Conservation (phyloP, 2,329 filamentous ascomycete species). For the Penicillium brasilianum region DNA sequence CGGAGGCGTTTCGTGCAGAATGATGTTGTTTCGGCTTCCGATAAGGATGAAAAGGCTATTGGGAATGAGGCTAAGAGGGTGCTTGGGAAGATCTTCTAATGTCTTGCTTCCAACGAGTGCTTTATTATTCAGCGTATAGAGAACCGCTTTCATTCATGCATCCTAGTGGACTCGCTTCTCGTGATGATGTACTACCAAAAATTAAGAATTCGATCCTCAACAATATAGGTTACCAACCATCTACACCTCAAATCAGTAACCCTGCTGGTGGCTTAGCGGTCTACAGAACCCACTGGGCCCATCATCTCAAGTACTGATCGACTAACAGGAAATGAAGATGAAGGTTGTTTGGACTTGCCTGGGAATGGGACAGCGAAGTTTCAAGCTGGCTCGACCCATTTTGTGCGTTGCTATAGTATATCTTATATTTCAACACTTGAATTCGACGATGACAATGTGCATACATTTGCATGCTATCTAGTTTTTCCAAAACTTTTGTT, state of each 20-base stretch:
- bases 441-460: neutral
- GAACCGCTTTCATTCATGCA: neutral
- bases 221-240: neutral
- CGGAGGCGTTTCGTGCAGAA: slow-evolving; percentile 51
- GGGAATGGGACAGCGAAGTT: too few species aligned
- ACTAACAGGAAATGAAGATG: too few species aligned
- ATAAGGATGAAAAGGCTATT: slow-evolving; percentile 32
- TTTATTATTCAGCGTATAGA: slow-evolving; percentile 2
- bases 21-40: slow-evolving; percentile 40
- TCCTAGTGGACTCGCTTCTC: neutral
- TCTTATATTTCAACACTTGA: neutral
- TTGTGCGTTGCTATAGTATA: neutral
- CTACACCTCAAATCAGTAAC: too few species aligned
- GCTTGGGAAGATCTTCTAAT: slow-evolving; percentile 53
- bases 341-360: too few species aligned
- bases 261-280: too few species aligned
- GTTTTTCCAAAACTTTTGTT: slow-evolving; percentile 24
- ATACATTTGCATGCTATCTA: slow-evolving; percentile 18
- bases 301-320: too few species aligned
- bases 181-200: neutral
- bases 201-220: neutral
- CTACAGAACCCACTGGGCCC: too few species aligned
- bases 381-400: neutral
- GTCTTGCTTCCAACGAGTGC: neutral
- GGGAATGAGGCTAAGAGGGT: slow-evolving; percentile 50